Base-by-base conservation (phyloP, 2,329 filamentous ascomycete species). In the Penicillium sp. region DNA sequence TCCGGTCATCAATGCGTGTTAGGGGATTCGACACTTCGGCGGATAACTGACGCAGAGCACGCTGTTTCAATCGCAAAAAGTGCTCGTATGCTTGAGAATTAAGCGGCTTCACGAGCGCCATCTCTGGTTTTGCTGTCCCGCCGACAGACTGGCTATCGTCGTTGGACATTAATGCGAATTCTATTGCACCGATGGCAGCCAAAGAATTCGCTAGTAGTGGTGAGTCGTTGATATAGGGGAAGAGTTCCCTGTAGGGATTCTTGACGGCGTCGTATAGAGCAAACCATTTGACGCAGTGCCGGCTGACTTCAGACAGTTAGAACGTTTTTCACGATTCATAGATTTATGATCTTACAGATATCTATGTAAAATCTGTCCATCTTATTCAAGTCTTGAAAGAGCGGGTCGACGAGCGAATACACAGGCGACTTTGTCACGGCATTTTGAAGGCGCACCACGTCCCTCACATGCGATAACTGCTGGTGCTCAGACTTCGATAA, bases 181-280 rank as follows among this genome's bases (percentile, higher is more conserved):
- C 78, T 42, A 77, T 68, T n/a, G 78, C 78, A 1, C 77, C 76
- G 51, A 76, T 77, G 5, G 79, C 77, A 35, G 78, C 66, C 30
- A 81, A 73, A 43, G 77, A 73, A 43, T 79, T 70, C 24, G 77
- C 68, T 11, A 81, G 68, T 23, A 78, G 66, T 5, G 77, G 75
- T 43, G 77, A 74, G 21, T 71, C 69, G 20, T 70, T 71, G 14
- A 77, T 75, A 47, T 79, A 66, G 5, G 75, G 72, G 21, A 79
- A 74, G 6, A 81, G 69, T 53, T 79, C 74, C 30, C 77, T 75
- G 55, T 79, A 79, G 0, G 77, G 77, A 38, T 81, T 81, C 16
- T 73, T 69, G 1, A 73, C 71, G 28, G 71, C 65, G 28, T 79
- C 75, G 63, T 80, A 79, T 3, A 79, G 67, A 0, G 79, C 74